These are phyloP conservation scores for Xylaria grammica DNA, from an alignment of 495 filamentous ascomycete genomes.

Conservation along the genomic window DNA sequence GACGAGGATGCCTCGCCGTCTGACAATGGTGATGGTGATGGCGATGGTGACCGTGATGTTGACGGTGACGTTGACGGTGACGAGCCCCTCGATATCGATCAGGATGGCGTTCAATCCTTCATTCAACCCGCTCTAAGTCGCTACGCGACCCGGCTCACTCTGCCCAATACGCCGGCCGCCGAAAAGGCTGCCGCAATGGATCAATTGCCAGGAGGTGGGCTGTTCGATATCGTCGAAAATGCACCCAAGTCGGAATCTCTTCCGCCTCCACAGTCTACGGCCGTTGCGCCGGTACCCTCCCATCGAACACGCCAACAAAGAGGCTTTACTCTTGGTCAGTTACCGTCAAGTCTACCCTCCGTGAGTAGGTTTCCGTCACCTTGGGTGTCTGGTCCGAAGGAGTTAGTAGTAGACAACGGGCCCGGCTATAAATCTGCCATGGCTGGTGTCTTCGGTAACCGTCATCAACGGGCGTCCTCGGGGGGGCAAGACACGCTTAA, in stretches of 20 bases:
- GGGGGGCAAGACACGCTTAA: conserved; percentile 52
- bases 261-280: conserved; percentile 7
- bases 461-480: conserved; percentile 46
- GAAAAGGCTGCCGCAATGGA: conserved; percentile 78
- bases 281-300: not conserved
- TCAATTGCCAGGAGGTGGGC: conserved; percentile 52
- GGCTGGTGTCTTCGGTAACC: conserved; percentile 41
- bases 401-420: conserved; percentile 43
- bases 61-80: conserved; percentile 34
- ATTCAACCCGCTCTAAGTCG: conserved; percentile 80
- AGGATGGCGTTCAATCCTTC: conserved; percentile 66
- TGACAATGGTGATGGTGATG: conserved; percentile 31
- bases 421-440: conserved; percentile 41
- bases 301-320: conserved; percentile 28
- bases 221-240: conserved; percentile 48
- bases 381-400: conserved; percentile 57
- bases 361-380: conserved; percentile 49
- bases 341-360: conserved; percentile 32
- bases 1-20: conserved; percentile 34
- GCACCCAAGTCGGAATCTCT: conserved; percentile 15
- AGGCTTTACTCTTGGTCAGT: conserved; percentile 38
- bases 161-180: conserved; percentile 71
- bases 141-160: conserved; percentile 71
- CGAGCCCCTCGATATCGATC: conserved; percentile 43
- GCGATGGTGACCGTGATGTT: too few relatives aligned